These are phyloP conservation scores for Trichoderma sp. DNA, from an alignment of 2,329 filamentous ascomycete species.

Conservation along the genomic window DNA sequence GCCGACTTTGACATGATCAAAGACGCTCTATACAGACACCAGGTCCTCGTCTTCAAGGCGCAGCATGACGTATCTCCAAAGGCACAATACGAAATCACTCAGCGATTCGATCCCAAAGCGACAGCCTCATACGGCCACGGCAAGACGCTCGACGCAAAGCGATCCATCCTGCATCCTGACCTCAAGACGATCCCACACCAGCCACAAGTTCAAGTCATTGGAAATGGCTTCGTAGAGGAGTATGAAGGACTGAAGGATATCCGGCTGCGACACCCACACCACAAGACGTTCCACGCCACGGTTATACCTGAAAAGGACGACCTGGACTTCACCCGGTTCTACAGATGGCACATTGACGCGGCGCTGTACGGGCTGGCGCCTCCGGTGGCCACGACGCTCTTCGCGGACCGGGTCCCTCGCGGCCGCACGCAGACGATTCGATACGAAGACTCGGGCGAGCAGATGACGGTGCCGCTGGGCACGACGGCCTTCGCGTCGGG, in stretches of 20 bases:
- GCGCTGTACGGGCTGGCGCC: constrained; percentile 75
- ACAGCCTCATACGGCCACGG: constrained; percentile 71
- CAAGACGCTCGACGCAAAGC: constrained; percentile 67
- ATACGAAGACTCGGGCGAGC: constrained; percentile 72
- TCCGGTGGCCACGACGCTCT: constrained; percentile 69
- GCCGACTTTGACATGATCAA: constrained; percentile 65
- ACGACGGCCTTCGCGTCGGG: constrained; percentile 76
- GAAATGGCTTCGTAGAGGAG: constrained; percentile 67
- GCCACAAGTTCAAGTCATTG: constrained; percentile 74
- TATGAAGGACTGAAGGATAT: constrained; percentile 73
- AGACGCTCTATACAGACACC: constrained; percentile 66
- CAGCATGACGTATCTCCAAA: constrained; percentile 65
- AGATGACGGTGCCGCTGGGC: constrained; percentile 68
- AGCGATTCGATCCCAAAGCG: constrained; percentile 68
- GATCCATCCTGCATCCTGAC: constrained; percentile 72
- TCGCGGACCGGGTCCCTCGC: constrained; percentile 72
- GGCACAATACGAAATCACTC: constrained; percentile 73
- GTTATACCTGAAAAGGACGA: constrained; percentile 58
- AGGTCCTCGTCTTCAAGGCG: constrained; percentile 71
- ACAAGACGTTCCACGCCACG: constrained; percentile 72
- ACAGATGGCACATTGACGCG: constrained; percentile 80
- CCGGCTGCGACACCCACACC: constrained; percentile 72
- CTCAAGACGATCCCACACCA: constrained; percentile 80
- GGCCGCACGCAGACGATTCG: constrained; percentile 66
- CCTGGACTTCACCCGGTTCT: constrained; percentile 59